Evolutionary conservation across 179 eudicot genomes (phyloP).

Genomic region (Patellifolia procumbens): DNA sequence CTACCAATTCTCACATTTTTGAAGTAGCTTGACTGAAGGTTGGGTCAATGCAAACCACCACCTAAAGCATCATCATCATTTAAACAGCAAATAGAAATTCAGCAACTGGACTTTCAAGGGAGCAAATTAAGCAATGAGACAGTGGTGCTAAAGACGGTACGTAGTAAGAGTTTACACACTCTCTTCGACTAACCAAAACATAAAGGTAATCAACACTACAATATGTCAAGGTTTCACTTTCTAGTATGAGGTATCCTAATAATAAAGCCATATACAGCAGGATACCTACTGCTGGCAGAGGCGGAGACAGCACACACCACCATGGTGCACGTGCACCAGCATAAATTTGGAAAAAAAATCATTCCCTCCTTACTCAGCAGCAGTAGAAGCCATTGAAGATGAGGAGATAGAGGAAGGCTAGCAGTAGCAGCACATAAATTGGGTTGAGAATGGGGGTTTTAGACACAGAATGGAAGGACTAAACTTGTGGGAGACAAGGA

Average conservation of each 20-base stretch:
- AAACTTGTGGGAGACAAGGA: too few relatives aligned
- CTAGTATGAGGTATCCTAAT: neutral
- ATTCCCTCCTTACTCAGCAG: too few relatives aligned
- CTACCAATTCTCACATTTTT: conserved; percentile 37
- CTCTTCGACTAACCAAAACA: neutral
- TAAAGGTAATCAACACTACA: neutral
- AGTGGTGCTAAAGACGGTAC: neutral
- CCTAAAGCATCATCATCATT: conserved; percentile 44
- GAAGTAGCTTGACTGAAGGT: conserved; percentile 48
- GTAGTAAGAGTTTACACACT: neutral
- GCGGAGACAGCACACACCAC: too few relatives aligned
- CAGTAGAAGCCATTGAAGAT: too few relatives aligned
- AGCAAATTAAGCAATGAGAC: neutral
- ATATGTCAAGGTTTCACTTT: neutral
- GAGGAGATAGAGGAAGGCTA: too few relatives aligned
- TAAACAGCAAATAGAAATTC: conserved; percentile 9
- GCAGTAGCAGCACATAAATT: too few relatives aligned
- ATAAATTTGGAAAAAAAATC: too few relatives aligned
- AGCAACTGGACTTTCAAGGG: neutral
- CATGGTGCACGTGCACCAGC: too few relatives aligned
- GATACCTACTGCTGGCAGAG: neutral
- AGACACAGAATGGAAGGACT: too few relatives aligned
- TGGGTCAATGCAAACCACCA: conserved; percentile 86
- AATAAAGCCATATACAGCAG: neutral
- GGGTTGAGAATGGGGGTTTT: too few relatives aligned